Evolutionary conservation across 2,329 filamentous ascomycete genomes (phyloP).

Genomic region (Claviceps humidiphila): DNA sequence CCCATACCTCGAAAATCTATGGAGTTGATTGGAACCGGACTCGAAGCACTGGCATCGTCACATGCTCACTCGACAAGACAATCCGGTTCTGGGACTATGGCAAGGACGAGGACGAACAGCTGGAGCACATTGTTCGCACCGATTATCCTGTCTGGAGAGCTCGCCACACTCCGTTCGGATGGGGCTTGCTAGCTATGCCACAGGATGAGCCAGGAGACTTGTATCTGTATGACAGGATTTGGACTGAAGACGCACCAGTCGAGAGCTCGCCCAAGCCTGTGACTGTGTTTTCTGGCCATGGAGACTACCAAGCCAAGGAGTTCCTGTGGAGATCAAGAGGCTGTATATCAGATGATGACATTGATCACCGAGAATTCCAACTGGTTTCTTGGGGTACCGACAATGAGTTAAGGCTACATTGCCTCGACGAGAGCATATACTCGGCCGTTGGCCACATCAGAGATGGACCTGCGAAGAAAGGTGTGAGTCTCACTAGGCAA

Average conservation of each 20-base stretch:
- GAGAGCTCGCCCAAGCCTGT: slow-evolving; percentile 36
- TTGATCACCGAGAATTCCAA: slow-evolving; percentile 81
- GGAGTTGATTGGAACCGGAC: slow-evolving; percentile 89
- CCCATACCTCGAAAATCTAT: slow-evolving; percentile 88
- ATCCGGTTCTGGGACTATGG: slow-evolving; percentile 87
- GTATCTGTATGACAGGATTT: slow-evolving; percentile 65
- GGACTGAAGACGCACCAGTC: slow-evolving; percentile 27
- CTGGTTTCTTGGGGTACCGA: slow-evolving; percentile 88
- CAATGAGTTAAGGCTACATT: slow-evolving; percentile 66
- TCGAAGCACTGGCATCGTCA: slow-evolving; percentile 57
- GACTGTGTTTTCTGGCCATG: slow-evolving; percentile 47
- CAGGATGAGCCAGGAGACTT: slow-evolving; percentile 77
- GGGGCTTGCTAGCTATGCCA: slow-evolving; percentile 78
- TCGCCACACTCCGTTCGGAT: slow-evolving; percentile 80
- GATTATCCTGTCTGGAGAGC: slow-evolving; percentile 85
- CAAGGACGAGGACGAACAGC: slow-evolving; percentile 46
- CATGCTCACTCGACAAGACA: slow-evolving; percentile 80
- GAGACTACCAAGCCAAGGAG: slow-evolving; percentile 65
- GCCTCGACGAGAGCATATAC: slow-evolving; percentile 51
- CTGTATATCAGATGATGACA: slow-evolving; percentile 46
- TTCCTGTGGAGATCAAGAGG: slow-evolving; percentile 82
- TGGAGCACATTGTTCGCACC: slow-evolving; percentile 67
- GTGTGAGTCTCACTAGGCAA: slow-evolving; percentile 62
- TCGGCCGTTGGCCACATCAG: slow-evolving; percentile 60
- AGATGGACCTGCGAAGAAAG: slow-evolving; percentile 50